These are phyloP conservation scores for Cladosporium austrohemisphaericum DNA, from an alignment of 2,329 filamentous ascomycete genomes.

Conservation along the genomic window DNA sequence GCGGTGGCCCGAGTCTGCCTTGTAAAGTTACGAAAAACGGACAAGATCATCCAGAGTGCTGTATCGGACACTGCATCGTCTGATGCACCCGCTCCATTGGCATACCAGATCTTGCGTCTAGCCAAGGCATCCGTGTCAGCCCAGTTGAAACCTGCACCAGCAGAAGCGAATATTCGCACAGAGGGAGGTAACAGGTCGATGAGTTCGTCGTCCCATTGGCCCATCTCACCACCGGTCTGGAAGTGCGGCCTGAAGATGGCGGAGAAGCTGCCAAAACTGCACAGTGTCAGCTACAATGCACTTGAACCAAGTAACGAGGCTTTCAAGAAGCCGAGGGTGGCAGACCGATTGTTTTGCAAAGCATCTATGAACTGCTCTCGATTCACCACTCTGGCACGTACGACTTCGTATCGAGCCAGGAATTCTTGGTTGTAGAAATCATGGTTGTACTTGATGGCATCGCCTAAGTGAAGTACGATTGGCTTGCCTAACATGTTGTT, in stretches of 20 bases:
- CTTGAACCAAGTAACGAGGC: too few relatives aligned
- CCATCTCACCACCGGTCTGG: slow-evolving; percentile 63
- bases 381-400: slow-evolving; percentile 35
- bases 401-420: slow-evolving; percentile 33
- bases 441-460: slow-evolving; percentile 43
- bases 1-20: slow-evolving; percentile 59
- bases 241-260: slow-evolving; percentile 57
- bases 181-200: slow-evolving; percentile 51
- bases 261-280: slow-evolving; percentile 39
- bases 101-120: slow-evolving; percentile 62
- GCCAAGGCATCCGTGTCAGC: slow-evolving; percentile 58
- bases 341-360: too few relatives aligned
- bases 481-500: too few relatives aligned
- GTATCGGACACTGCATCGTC: slow-evolving; percentile 71
- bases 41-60: slow-evolving; percentile 65
- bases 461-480: slow-evolving; percentile 40
- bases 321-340: too few relatives aligned
- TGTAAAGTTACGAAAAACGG: slow-evolving; percentile 63
- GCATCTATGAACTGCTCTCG: slow-evolving; percentile 37
- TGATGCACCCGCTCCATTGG: slow-evolving; percentile 66
- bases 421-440: slow-evolving; percentile 37
- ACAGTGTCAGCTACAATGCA: slow-evolving; percentile 20
- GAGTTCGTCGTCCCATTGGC: slow-evolving; percentile 57
- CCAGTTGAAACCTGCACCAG: slow-evolving; percentile 62
- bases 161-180: slow-evolving; percentile 55